Percentiles rank a stretch among this genome's conserved stretches.
These are phyloP conservation scores for Pleurotus giganteus DNA, from an alignment of 768 basidiomycete genomes.

Conservation along the genomic window DNA sequence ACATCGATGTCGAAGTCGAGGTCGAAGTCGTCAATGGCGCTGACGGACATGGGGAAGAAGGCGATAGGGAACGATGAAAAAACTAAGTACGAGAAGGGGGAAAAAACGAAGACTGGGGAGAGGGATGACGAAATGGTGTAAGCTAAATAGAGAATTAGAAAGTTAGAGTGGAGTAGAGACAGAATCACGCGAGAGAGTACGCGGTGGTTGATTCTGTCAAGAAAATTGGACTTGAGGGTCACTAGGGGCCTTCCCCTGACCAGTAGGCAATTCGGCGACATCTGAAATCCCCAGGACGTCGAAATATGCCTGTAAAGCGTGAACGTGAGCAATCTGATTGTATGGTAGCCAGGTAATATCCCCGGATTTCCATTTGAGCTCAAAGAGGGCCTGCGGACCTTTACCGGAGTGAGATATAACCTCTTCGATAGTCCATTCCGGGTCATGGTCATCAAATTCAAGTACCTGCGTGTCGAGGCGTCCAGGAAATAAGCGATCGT, in stretches of 20 bases:
- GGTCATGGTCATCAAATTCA: slow-evolving; percentile 9
- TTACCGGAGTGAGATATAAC: slow-evolving; percentile 24
- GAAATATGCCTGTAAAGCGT: not conserved
- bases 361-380: slow-evolving; percentile 31
- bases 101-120: too few species aligned
- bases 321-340: slow-evolving; percentile 11
- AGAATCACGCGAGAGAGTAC: not conserved
- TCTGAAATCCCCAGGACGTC: not conserved
- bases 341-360: slow-evolving; percentile 33
- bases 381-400: slow-evolving; percentile 22
- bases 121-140: too few species aligned
- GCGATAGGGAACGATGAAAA: too few species aligned
- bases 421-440: slow-evolving; percentile 22
- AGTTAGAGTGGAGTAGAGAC: not conserved
- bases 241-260: not conserved
- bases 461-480: slow-evolving; percentile 18
- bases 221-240: not conserved
- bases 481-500: slow-evolving; percentile 28
- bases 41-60: too few species aligned
- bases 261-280: not conserved
- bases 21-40: too few species aligned
- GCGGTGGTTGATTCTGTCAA: not conserved
- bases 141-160: too few species aligned
- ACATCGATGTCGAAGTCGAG: too few species aligned
- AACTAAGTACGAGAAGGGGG: too few species aligned